phyloP scores from a whole-genome alignment of 805 yeast species.

The Kodamaea kaohsiungensis region DNA sequence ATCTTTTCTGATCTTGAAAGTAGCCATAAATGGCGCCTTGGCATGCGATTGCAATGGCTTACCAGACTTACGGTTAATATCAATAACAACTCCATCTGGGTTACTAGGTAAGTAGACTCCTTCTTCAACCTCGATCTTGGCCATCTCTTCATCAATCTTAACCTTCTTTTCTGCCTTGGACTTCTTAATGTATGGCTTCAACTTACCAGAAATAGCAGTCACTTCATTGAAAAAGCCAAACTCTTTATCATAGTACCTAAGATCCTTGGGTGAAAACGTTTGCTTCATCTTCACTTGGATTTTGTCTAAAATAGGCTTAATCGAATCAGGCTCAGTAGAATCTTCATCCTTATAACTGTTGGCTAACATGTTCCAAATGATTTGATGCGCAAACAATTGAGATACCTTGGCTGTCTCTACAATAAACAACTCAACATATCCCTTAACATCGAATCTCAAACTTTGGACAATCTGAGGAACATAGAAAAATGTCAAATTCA shows the following conservation, averaged over 20 bases:
- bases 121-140: conserved; percentile 63
- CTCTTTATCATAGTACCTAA: conserved; percentile 73
- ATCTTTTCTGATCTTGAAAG: conserved; percentile 76
- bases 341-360: conserved; percentile 91
- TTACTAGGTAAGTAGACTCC: conserved; percentile 95
- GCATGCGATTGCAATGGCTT: conserved; percentile 97
- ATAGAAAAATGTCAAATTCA: conserved; percentile 86
- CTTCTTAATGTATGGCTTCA: conserved; percentile 91
- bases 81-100: conserved; percentile 93
- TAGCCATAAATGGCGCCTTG: conserved; percentile 97
- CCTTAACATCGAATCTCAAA: conserved; percentile 76
- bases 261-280: conserved; percentile 61
- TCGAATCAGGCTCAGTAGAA: conserved; percentile 69
- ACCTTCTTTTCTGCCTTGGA: conserved; percentile 94
- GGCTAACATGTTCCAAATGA: conserved; percentile 97
- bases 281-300: conserved; percentile 66
- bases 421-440: conserved; percentile 86
- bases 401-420: conserved; percentile 90
- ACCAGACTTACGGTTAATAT: conserved; percentile 89
- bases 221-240: conserved; percentile 89
- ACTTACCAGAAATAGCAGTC: conserved; percentile 89
- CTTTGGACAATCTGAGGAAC: conserved; percentile 98
- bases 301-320: conserved; percentile 80
- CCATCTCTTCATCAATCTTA: conserved; percentile 96
- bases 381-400: conserved; percentile 93